Percentiles rank a stretch among this genome's conserved stretches.
Conservation (phyloP, 1,139 yeast species). For the Arxiozyma slooffiae region DNA sequence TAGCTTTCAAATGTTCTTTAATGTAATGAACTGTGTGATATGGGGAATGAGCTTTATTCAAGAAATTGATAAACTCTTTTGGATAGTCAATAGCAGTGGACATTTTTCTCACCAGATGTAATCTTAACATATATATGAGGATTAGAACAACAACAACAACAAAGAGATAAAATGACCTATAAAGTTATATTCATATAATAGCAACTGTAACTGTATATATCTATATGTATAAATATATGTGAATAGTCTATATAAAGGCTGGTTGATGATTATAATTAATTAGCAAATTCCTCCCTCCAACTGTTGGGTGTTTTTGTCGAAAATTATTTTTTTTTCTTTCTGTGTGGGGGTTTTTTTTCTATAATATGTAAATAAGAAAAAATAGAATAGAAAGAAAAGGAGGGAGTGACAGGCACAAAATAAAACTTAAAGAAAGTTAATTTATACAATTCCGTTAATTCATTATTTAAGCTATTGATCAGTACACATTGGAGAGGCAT, state of each 20-base stretch:
- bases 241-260: neutral
- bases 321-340: neutral
- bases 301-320: neutral
- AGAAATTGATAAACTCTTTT: slow-evolving; percentile 60
- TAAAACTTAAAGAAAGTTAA: neutral
- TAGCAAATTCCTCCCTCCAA: neutral
- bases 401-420: too few species aligned
- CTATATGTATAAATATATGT: too few species aligned
- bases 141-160: neutral
- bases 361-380: too few species aligned
- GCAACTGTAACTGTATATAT: neutral
- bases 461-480: neutral
- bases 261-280: too few species aligned
- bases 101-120: slow-evolving; percentile 19
- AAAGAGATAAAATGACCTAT: neutral
- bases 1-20: slow-evolving; percentile 40
- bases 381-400: too few species aligned
- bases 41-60: slow-evolving; percentile 86
- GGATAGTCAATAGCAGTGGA: slow-evolving; percentile 19
- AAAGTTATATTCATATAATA: too few species aligned
- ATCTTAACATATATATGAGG: slow-evolving; percentile 18
- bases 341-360: too few species aligned
- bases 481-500: too few species aligned
- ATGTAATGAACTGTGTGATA: slow-evolving; percentile 79
- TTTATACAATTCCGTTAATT: neutral